Conservation (phyloP, 1,284 basidiomycete species). For the Sanghuangporus weigelae region DNA sequence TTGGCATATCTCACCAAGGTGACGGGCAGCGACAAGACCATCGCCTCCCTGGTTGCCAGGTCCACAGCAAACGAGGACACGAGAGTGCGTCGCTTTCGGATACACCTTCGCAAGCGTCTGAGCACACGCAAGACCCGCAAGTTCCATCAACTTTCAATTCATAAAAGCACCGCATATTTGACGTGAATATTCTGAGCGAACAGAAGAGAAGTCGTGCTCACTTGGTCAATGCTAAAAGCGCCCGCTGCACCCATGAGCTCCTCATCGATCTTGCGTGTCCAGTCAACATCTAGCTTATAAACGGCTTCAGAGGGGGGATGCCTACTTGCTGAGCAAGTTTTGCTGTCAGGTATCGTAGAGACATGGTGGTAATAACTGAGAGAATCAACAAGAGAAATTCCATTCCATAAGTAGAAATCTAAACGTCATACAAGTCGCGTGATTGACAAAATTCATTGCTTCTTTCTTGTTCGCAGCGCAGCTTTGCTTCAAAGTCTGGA, state of each 20-base stretch:
- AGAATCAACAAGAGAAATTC: neutral
- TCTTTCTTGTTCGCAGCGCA: no score
- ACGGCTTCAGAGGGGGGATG: neutral
- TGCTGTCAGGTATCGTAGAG: constrained; percentile 71
- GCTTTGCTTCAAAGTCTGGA: no score
- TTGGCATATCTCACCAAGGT: constrained; percentile 58
- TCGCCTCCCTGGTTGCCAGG: constrained; percentile 98
- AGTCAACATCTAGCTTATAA: neutral
- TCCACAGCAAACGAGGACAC: constrained; percentile 90
- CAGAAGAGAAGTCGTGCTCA: constrained; percentile 25
- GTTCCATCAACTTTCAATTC: constrained; percentile 76
- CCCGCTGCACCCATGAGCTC: constrained; percentile 83
- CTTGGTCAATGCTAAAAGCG: constrained; percentile 91
- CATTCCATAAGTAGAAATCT: neutral
- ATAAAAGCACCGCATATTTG: neutral
- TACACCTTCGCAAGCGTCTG: constrained; percentile 82
- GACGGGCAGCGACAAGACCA: constrained; percentile 93
- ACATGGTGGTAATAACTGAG: constrained; percentile 39
- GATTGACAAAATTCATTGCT: no score
- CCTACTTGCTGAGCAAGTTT: constrained; percentile 76
- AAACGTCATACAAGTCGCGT: no score
- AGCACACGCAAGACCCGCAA: constrained; percentile 96
- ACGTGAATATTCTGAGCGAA: neutral
- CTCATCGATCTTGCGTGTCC: constrained; percentile 70
- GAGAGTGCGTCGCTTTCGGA: constrained; percentile 55